A percentile compares a stretch with the other conserved stretches of the same genome.
Conservation (phyloP, 2,329 filamentous ascomycete genomes). For the Eutypa lata region DNA sequence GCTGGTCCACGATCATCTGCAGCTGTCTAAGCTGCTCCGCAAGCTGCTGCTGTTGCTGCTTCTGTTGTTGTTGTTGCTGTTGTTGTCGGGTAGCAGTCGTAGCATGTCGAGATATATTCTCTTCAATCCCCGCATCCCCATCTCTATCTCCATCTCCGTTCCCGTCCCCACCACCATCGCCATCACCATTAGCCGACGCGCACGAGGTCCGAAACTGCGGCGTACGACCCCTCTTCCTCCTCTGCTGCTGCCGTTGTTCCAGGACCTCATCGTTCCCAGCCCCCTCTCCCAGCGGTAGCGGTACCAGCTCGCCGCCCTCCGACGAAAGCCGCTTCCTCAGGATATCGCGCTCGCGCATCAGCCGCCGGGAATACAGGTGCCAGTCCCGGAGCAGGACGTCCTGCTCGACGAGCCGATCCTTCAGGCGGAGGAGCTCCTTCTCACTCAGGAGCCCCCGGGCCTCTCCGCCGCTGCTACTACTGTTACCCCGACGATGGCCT, state of each 20-base stretch:
- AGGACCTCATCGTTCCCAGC: too few species aligned
- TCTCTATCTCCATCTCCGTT: too few species aligned
- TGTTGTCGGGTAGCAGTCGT: not conserved
- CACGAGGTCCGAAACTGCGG: too few species aligned
- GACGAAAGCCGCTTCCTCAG: slow-evolving; percentile 7
- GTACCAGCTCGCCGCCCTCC: not conserved
- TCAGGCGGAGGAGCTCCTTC: slow-evolving; percentile 9
- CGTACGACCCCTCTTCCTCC: too few species aligned
- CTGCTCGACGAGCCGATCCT: slow-evolving; percentile 16
- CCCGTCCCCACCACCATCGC: too few species aligned
- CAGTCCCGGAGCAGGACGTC: slow-evolving; percentile 12
- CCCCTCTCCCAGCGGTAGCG: too few species aligned
- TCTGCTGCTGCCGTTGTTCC: too few species aligned
- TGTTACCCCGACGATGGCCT: not conserved
- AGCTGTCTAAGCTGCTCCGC: slow-evolving; percentile 13
- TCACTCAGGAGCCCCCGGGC: not conserved
- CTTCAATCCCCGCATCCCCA: too few species aligned
- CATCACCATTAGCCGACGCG: too few species aligned
- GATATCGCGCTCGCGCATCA: slow-evolving; percentile 11
- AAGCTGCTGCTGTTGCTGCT: slow-evolving; percentile 3
- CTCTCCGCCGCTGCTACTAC: not conserved
- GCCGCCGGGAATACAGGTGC: slow-evolving; percentile 8
- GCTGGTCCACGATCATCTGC: slow-evolving; percentile 11
- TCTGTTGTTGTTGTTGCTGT: not conserved
- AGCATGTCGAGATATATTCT: too few species aligned